phyloP scores from a whole-genome alignment of 2,329 filamentous ascomycete genomes.

The Aspergillus puulaauensis region DNA sequence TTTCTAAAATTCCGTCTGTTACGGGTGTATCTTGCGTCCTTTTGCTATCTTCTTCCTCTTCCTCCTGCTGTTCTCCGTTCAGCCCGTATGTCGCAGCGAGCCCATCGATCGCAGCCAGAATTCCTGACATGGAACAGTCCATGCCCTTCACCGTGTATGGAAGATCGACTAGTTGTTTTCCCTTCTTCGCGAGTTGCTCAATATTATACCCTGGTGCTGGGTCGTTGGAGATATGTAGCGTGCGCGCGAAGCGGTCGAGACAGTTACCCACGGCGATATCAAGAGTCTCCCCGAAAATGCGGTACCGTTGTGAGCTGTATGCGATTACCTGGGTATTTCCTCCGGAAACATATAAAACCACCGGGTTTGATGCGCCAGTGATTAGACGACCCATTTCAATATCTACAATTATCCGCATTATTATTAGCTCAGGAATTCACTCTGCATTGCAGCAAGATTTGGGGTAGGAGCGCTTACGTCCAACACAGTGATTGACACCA shows the following conservation, averaged over 20 bases:
- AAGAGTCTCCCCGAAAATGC: slow-evolving; percentile 96
- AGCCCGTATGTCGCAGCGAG: slow-evolving; percentile 60
- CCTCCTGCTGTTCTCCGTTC: slow-evolving; percentile 46
- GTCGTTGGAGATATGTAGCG: slow-evolving; percentile 88
- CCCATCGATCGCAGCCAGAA: slow-evolving; percentile 78
- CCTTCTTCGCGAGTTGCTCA: slow-evolving; percentile 82
- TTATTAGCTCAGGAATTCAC: background rate
- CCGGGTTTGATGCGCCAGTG: slow-evolving; percentile 84
- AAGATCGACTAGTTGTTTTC: slow-evolving; percentile 73
- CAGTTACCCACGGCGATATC: slow-evolving; percentile 98
- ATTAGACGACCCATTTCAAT: slow-evolving; percentile 98
- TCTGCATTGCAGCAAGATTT: background rate
- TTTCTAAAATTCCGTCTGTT: slow-evolving; percentile 29
- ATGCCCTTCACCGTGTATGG: slow-evolving; percentile 98
- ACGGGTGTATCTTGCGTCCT: slow-evolving; percentile 16
- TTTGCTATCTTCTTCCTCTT: slow-evolving; percentile 30
- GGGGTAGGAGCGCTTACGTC: slow-evolving; percentile 54
- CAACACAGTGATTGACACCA: slow-evolving; percentile 96
- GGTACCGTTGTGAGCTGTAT: slow-evolving; percentile 89
- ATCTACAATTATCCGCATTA: slow-evolving; percentile 45
- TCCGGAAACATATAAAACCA: slow-evolving; percentile 92
- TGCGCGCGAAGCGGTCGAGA: slow-evolving; percentile 91
- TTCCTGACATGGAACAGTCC: slow-evolving; percentile 95
- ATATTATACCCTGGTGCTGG: slow-evolving; percentile 98
- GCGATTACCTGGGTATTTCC: slow-evolving; percentile 98